Conservation (phyloP, 164 flowering plant genomes). For the Akebia trifoliata region DNA sequence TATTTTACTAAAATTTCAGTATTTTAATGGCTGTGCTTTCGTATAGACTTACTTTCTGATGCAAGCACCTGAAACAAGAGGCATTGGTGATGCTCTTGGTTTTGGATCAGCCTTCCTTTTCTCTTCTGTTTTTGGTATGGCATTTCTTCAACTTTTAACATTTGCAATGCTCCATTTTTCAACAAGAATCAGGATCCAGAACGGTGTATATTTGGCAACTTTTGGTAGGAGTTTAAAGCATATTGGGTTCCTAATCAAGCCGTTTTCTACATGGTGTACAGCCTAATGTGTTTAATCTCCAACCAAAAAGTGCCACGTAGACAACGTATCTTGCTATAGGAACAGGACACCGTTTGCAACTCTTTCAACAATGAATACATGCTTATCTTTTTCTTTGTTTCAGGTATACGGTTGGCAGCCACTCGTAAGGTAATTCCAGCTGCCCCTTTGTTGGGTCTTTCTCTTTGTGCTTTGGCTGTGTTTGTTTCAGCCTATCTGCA, state of each 20-base stretch:
- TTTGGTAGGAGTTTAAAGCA: too few species aligned
- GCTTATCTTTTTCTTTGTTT: constrained; percentile 11
- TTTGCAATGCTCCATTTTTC: background rate
- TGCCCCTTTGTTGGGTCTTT: constrained; percentile 33
- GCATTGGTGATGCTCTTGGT: constrained; percentile 40
- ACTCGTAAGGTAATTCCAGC: constrained; percentile 31
- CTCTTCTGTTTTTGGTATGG: constrained; percentile 44
- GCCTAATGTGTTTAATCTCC: too few species aligned
- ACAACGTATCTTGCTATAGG: too few species aligned
- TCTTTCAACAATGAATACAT: too few species aligned
- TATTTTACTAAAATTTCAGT: background rate
- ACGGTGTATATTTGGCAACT: too few species aligned
- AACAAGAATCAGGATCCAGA: too few species aligned
- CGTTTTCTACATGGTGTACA: too few species aligned
- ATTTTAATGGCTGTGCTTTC: too few species aligned
- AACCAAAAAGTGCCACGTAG: too few species aligned
- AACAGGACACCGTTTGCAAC: too few species aligned
- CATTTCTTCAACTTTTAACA: background rate
- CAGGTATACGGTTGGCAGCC: constrained; percentile 46
- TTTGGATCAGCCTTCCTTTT: constrained; percentile 48
- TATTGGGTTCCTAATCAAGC: too few species aligned
- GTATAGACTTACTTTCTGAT: constrained; percentile 40
- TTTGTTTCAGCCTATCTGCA: constrained; percentile 39
- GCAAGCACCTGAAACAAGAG: constrained; percentile 40
- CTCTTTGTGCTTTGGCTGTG: constrained; percentile 29